Evolutionary conservation across 2,329 filamentous ascomycete species (phyloP).

Genomic region (Penicillium sp.): DNA sequence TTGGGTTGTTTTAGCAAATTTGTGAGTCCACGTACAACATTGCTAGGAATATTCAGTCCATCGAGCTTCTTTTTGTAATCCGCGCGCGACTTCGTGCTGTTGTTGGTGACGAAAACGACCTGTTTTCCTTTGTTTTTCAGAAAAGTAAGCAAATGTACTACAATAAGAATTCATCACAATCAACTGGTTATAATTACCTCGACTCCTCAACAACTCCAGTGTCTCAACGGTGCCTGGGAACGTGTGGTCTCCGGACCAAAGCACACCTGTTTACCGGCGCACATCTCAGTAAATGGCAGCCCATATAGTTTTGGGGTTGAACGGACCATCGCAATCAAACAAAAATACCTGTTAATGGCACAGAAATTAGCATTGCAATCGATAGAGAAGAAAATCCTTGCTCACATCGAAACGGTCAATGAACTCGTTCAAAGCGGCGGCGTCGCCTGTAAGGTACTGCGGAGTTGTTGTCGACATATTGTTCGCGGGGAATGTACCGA

Average conservation of each 20-base stretch:
- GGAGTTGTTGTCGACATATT: conserved; percentile 20
- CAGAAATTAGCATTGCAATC: conserved; percentile 19
- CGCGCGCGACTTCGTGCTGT: conserved; percentile 90
- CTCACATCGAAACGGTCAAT: conserved; percentile 88
- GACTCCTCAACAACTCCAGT: conserved; percentile 72
- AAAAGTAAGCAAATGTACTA: conserved; percentile 11
- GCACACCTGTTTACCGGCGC: conserved; percentile 64
- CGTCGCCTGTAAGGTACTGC: conserved; percentile 73
- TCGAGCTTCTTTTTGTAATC: conserved; percentile 94
- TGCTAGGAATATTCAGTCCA: conserved; percentile 71
- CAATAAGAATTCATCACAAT: not conserved
- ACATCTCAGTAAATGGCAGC: conserved; percentile 30
- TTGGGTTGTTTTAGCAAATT: not conserved
- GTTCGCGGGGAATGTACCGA: not conserved
- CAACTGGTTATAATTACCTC: conserved; percentile 56
- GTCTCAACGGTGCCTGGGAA: conserved; percentile 85
- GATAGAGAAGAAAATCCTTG: conserved; percentile 17
- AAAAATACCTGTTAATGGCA: conserved; percentile 69
- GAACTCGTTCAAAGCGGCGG: conserved; percentile 72
- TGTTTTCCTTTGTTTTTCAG: conserved; percentile 70
- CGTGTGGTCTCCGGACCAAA: conserved; percentile 92
- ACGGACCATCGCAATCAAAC: conserved; percentile 88
- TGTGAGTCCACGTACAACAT: conserved; percentile 47
- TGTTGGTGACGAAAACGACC: conserved; percentile 96
- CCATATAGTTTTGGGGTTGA: not conserved